A percentile compares a stretch with the other conserved stretches of the same genome.
phyloP scores from a whole-genome alignment of 768 basidiomycete species.

The Coprinopsis strossmayeri region DNA sequence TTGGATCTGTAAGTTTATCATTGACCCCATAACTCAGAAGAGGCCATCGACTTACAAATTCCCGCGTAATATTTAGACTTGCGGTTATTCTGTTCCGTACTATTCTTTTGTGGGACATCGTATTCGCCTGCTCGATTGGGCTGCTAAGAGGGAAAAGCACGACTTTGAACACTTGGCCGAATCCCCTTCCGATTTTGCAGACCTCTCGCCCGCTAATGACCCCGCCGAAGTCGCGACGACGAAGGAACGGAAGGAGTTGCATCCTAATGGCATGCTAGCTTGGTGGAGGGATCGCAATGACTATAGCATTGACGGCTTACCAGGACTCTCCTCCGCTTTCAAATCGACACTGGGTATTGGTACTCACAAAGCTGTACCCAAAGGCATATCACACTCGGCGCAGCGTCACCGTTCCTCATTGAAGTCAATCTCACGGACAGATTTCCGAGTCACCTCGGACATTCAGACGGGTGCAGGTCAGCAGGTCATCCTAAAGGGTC shows the following conservation, averaged over 20 bases:
- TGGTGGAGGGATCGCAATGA: conserved; percentile 51
- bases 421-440: neutral
- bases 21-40: neutral
- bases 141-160: conserved; percentile 41
- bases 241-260: conserved; percentile 9
- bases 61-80: conserved; percentile 37
- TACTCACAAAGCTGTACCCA: conserved; percentile 5
- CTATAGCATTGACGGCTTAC: conserved; percentile 51
- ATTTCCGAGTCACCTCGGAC: conserved; percentile 2
- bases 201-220: neutral
- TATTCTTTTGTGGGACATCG: conserved; percentile 54
- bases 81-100: conserved; percentile 58
- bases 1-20: conserved; percentile 32
- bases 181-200: neutral
- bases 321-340: conserved; percentile 33
- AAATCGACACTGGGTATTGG: conserved; percentile 1
- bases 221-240: neutral
- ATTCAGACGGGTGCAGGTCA: neutral
- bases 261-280: conserved; percentile 40
- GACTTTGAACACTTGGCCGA: conserved; percentile 12
- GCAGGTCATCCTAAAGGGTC: neutral
- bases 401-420: neutral
- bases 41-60: neutral
- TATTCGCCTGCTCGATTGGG: conserved; percentile 40
- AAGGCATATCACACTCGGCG: neutral